These are phyloP conservation scores for Kockovaella imperatae DNA, from an alignment of 768 basidiomycete species.

Conservation along the genomic window DNA sequence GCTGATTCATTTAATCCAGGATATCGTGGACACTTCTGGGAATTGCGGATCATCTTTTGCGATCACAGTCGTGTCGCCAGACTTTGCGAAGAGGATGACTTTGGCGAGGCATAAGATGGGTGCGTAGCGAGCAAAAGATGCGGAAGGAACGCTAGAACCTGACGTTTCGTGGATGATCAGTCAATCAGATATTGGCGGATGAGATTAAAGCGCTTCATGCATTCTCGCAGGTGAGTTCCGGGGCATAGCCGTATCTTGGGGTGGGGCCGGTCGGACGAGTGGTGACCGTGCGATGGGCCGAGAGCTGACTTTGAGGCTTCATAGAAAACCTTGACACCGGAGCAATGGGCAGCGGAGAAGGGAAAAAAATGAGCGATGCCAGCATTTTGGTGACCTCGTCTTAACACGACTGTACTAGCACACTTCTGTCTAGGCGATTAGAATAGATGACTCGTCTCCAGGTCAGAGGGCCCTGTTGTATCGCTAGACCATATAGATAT, in stretches of 20 bases:
- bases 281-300: background rate
- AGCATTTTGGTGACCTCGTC: background rate
- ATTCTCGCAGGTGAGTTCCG: conserved; percentile 37
- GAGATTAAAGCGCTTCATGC: conserved; percentile 40
- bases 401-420: no score
- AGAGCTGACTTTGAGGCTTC: background rate
- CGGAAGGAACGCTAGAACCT: background rate
- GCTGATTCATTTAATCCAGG: conserved; percentile 15
- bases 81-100: conserved; percentile 40
- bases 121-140: conserved; percentile 10
- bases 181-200: conserved; percentile 36
- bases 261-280: background rate
- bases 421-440: no score
- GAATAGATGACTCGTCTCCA: no score
- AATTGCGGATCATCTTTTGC: conserved; percentile 43
- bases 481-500: no score
- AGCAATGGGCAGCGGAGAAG: conserved; percentile 40
- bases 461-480: no score
- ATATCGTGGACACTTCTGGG: conserved; percentile 41
- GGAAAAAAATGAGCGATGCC: conserved; percentile 1
- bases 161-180: conserved; percentile 15
- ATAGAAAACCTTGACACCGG: conserved; percentile 41
- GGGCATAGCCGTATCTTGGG: background rate
- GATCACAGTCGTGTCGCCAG: conserved; percentile 37
- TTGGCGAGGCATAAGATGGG: conserved; percentile 41